Percentiles rank a stretch among this genome's conserved stretches.
Evolutionary conservation across 768 basidiomycete species (phyloP).

Genomic region (Dioszegia hungarica): DNA sequence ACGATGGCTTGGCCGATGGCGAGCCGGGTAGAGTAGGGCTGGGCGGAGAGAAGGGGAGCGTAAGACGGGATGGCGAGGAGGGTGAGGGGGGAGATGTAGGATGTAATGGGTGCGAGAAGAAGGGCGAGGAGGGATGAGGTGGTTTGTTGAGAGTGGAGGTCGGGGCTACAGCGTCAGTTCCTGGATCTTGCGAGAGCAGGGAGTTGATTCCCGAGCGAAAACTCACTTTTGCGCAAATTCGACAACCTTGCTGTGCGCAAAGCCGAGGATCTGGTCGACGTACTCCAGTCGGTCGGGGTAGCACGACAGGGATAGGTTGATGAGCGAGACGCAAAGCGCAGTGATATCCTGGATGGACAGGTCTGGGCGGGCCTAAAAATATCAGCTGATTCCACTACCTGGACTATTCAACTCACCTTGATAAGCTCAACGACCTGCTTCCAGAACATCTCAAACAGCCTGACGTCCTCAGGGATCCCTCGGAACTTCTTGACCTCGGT

Average conservation of each 20-base stretch:
- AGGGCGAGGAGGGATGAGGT: constrained; percentile 84
- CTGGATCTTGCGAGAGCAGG: no score
- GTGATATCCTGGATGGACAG: constrained; percentile 96
- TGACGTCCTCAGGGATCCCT: constrained; percentile 90
- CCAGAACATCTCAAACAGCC: constrained; percentile 95
- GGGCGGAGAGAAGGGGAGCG: constrained; percentile 70
- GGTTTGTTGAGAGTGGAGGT: constrained; percentile 81
- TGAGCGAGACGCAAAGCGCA: constrained; percentile 87
- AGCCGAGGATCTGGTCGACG: constrained; percentile 89
- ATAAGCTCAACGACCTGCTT: constrained; percentile 95
- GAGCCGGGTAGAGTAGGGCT: constrained; percentile 83
- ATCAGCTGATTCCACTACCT: neutral
- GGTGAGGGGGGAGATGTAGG: constrained; percentile 92
- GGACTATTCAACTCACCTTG: constrained; percentile 59
- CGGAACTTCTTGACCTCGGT: constrained; percentile 67
- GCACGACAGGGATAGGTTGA: constrained; percentile 90
- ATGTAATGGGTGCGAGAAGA: constrained; percentile 89
- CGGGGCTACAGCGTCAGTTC: constrained; percentile 59
- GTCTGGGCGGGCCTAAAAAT: constrained; percentile 81
- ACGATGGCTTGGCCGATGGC: constrained; percentile 93
- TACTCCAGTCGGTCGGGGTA: constrained; percentile 97
- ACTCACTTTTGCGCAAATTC: constrained; percentile 74
- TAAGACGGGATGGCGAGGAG: constrained; percentile 94
- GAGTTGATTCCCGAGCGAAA: no score
- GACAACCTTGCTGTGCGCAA: constrained; percentile 77